Evolutionary conservation across 805 yeast genomes (phyloP).

Genomic region (Wickerhamiella alocasiicola): DNA sequence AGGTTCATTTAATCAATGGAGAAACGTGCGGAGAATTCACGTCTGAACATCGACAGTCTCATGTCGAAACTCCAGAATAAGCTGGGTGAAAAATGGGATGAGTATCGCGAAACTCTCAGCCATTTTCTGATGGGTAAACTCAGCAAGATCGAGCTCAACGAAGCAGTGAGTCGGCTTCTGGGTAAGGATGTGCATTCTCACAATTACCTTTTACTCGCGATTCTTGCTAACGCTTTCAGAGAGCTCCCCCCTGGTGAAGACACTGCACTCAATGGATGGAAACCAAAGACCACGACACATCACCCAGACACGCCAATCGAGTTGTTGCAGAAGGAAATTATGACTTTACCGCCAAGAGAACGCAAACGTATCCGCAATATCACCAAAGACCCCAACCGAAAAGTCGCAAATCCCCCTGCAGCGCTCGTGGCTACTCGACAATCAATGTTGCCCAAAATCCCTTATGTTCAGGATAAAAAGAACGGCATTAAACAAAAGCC

Average conservation of each 20-base stretch:
- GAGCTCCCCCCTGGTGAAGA: constrained; percentile 53
- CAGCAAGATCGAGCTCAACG: constrained; percentile 60
- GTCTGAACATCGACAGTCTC: constrained; percentile 39
- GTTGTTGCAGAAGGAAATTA: constrained; percentile 70
- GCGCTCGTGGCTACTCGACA: constrained; percentile 30
- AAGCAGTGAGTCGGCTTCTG: constrained; percentile 45
- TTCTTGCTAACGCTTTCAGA: constrained; percentile 70
- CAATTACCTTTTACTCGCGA: constrained; percentile 68
- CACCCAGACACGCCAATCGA: constrained; percentile 45
- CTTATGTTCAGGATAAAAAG: constrained; percentile 37
- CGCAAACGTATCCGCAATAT: constrained; percentile 73
- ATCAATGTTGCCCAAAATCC: constrained; percentile 70
- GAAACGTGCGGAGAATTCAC: too few relatives aligned
- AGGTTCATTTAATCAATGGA: too few relatives aligned
- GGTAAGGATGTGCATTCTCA: constrained; percentile 48
- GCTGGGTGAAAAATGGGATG: constrained; percentile 75
- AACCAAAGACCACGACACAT: constrained; percentile 27
- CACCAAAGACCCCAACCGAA: constrained; percentile 70
- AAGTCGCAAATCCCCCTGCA: constrained; percentile 31
- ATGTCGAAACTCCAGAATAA: constrained; percentile 61
- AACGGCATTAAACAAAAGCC: constrained; percentile 1
- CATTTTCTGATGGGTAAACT: constrained; percentile 50
- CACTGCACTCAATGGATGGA: constrained; percentile 30
- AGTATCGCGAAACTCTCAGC: constrained; percentile 67
- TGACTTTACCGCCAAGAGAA: constrained; percentile 76